phyloP scores from a whole-genome alignment of 2,329 filamentous ascomycete species.

The Fusarium humuli region DNA sequence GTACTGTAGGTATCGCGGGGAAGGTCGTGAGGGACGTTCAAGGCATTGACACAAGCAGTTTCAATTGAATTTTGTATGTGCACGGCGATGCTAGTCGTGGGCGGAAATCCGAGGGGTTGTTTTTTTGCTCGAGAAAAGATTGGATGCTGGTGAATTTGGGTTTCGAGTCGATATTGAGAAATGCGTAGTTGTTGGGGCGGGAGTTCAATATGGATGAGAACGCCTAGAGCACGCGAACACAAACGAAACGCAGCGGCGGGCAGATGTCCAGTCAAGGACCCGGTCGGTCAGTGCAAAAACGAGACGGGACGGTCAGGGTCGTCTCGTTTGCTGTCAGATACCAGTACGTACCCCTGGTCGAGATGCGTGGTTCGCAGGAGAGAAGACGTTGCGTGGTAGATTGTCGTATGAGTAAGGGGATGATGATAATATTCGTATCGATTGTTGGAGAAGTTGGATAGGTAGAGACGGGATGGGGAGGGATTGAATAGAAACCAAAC shows the following conservation, averaged over 20 bases:
- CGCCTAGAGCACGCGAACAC: slow-evolving; percentile 46
- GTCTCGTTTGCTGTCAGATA: slow-evolving; percentile 31
- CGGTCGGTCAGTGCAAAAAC: slow-evolving; percentile 45
- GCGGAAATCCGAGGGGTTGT: neutral
- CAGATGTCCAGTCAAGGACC: slow-evolving; percentile 37
- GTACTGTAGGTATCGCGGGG: slow-evolving; percentile 40
- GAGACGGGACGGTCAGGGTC: slow-evolving; percentile 41
- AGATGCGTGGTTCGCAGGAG: slow-evolving; percentile 28
- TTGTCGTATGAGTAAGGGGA: neutral
- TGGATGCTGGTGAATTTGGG: slow-evolving; percentile 30
- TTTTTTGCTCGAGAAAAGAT: slow-evolving; percentile 15
- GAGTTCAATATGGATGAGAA: slow-evolving; percentile 41
- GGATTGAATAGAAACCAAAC: slow-evolving; percentile 24
- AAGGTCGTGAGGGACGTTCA: slow-evolving; percentile 23
- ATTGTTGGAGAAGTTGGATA: slow-evolving; percentile 2
- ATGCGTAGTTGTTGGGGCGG: slow-evolving; percentile 43
- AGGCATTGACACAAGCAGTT: slow-evolving; percentile 34
- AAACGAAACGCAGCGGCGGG: slow-evolving; percentile 24
- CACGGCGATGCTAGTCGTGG: neutral
- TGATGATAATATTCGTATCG: slow-evolving; percentile 35
- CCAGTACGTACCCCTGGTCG: slow-evolving; percentile 27
- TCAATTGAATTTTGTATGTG: slow-evolving; percentile 10
- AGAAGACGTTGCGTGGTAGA: slow-evolving; percentile 17
- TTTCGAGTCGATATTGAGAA: slow-evolving; percentile 37
- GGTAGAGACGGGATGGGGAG: slow-evolving; percentile 14